Conservation (phyloP, 805 yeast species). For the Candida maltosa region DNA sequence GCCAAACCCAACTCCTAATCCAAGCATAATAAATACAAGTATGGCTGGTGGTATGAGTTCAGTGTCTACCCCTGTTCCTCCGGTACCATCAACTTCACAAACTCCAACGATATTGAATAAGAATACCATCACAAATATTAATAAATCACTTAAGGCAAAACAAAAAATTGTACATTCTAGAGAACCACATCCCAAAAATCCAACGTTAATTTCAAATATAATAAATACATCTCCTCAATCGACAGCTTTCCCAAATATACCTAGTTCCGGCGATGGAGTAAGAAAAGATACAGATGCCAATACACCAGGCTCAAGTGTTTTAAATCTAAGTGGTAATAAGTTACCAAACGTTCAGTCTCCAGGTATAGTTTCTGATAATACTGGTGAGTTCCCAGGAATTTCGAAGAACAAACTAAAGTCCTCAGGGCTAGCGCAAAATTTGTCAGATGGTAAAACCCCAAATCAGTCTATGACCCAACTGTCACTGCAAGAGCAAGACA, state of each 20-base stretch:
- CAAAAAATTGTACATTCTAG: conserved; percentile 35
- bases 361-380: conserved; percentile 1
- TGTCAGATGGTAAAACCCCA: no score
- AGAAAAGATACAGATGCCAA: background rate
- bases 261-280: no score
- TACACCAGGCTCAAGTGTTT: background rate
- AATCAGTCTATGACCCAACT: background rate
- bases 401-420: background rate
- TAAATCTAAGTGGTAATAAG: no score
- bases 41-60: background rate
- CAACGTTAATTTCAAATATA: conserved; percentile 33
- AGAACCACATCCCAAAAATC: conserved; percentile 34
- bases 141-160: conserved; percentile 41
- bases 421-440: background rate
- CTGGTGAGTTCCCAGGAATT: background rate
- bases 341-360: conserved; percentile 1
- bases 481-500: background rate
- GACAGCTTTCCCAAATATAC: conserved; percentile 14
- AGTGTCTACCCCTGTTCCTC: background rate
- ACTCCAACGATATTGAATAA: conserved; percentile 17
- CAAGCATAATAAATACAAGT: no score
- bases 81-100: conserved; percentile 5
- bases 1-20: no score
- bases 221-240: conserved; percentile 33
- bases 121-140: conserved; percentile 35